Base-by-base conservation (phyloP, 352 stramenopile species). In the Globisporangium heterothallicum region DNA sequence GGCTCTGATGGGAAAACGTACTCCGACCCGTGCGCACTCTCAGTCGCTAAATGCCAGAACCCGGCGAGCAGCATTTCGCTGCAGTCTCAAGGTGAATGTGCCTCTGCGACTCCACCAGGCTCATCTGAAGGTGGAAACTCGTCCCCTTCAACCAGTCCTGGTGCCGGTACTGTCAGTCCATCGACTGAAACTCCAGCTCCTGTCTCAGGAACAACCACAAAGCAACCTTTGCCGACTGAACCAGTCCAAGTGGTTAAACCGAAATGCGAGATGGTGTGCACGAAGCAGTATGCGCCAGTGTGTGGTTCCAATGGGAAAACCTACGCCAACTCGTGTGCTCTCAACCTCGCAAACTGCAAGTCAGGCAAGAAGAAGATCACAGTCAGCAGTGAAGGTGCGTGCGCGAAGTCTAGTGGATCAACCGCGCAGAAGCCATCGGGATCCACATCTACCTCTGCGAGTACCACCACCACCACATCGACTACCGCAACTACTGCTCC, bases 1-100 rank as follows among this genome's bases (percentile, higher is more conserved):
- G 65, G 65, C 27, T 68, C 50, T 42, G 56, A 74, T 40, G 58
- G 58, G 27, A 70, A 68, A 47, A 74, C 65, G 7, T 74, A 74
- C 46, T 32, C 25, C 7, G 42, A 56, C 27, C 24, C 16, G 9
- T 56, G 49, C 36, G 36, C 35, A 21, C 30, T 56, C n/a, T 24
- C 6, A 19, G 36, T 32, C 36, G 49, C 49, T 18, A 26, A 56
- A 41, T 56, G 49, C 38, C 40, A 48, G 18, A 42, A 21, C 9
- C 19, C 49, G 13, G 12, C 19, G 49, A 36, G 30, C 30, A 36
- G 16, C 16, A 40, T 56, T 14, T 22, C 25, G 10, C 36, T 47
- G 25, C 35, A 45, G 25, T 18, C n/a, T 27, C 13, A 24, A 19
- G 18, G 4, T 2, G 49, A 30, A 29, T 56, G 49, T 14, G 4